Evolutionary conservation across 2,329 filamentous ascomycete species (phyloP).

Genomic region (Graphilbum fragrans): DNA sequence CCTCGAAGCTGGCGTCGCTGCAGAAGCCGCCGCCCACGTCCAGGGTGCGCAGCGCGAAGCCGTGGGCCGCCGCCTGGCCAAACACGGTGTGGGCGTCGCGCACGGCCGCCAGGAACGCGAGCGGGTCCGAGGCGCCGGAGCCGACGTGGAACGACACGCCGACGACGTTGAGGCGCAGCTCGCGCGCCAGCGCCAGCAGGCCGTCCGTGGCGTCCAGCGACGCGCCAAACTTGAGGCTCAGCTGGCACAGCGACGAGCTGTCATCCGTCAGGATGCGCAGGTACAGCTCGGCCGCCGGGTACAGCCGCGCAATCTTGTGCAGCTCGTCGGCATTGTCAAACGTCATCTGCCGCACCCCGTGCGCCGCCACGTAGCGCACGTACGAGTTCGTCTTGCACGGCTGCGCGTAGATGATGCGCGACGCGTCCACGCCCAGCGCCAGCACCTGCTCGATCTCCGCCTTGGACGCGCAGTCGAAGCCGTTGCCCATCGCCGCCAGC

Average conservation of each 20-base stretch:
- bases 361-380: conserved; percentile 73
- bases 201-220: conserved; percentile 69
- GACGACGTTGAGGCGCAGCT: conserved; percentile 78
- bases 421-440: conserved; percentile 67
- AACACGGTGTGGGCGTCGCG: conserved; percentile 82
- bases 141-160: conserved; percentile 98
- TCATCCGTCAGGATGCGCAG: conserved; percentile 95
- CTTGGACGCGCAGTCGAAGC: conserved; percentile 98
- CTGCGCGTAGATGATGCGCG: conserved; percentile 96
- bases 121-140: conserved; percentile 88
- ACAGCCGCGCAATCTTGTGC: conserved; percentile 92
- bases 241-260: conserved; percentile 81
- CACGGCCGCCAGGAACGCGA: conserved; percentile 82
- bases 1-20: conserved; percentile 71
- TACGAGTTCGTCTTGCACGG: conserved; percentile 99
- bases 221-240: conserved; percentile 96
- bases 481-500: conserved; percentile 76
- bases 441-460: conserved; percentile 90
- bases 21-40: conserved; percentile 93
- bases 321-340: conserved; percentile 98
- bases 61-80: conserved; percentile 64
- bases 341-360: conserved; percentile 93
- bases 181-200: conserved; percentile 67
- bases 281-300: conserved; percentile 78
- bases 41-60: conserved; percentile 73